These are phyloP conservation scores for Takakia lepidozioides DNA, from an alignment of 225 moss, liverwort and hornwort species.

Conservation along the genomic window DNA sequence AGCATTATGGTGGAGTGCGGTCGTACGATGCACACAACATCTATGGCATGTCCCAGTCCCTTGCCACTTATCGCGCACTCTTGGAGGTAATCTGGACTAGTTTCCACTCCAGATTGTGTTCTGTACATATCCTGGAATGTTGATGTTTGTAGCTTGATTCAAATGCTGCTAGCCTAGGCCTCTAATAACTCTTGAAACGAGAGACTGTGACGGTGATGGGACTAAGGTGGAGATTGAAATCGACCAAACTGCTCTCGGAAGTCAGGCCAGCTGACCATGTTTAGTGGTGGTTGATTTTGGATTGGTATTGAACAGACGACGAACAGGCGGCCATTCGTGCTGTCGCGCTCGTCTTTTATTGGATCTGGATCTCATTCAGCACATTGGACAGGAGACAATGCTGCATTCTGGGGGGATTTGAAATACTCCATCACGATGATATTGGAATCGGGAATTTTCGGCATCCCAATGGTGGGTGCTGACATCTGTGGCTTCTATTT, in stretches of 20 bases:
- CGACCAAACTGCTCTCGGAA: no score
- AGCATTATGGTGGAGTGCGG: constrained; percentile 52
- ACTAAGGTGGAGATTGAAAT: no score
- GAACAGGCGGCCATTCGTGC: constrained; percentile 60
- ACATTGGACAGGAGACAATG: constrained; percentile 86
- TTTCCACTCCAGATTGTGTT: no score
- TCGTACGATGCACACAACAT: constrained; percentile 76
- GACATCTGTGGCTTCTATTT: constrained; percentile 71
- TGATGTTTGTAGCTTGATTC: no score
- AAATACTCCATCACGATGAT: constrained; percentile 65
- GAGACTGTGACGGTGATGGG: no score
- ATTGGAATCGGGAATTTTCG: constrained; percentile 66
- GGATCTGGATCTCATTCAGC: constrained; percentile 56
- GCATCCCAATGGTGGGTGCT: constrained; percentile 79
- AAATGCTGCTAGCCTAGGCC: no score
- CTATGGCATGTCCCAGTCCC: constrained; percentile 55
- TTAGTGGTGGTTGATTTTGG: no score
- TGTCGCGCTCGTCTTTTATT: constrained; percentile 62
- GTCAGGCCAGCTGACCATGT: no score
- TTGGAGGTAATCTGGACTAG: constrained; percentile 37
- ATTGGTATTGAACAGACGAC: no score
- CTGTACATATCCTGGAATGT: no score
- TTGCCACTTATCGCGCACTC: constrained; percentile 44
- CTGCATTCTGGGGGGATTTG: constrained; percentile 61
- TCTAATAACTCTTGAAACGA: no score